A percentile compares a stretch with the other conserved stretches of the same genome.
These are phyloP conservation scores for Colletotrichum sp. DNA, from an alignment of 2,329 filamentous ascomycete genomes.

Conservation along the genomic window DNA sequence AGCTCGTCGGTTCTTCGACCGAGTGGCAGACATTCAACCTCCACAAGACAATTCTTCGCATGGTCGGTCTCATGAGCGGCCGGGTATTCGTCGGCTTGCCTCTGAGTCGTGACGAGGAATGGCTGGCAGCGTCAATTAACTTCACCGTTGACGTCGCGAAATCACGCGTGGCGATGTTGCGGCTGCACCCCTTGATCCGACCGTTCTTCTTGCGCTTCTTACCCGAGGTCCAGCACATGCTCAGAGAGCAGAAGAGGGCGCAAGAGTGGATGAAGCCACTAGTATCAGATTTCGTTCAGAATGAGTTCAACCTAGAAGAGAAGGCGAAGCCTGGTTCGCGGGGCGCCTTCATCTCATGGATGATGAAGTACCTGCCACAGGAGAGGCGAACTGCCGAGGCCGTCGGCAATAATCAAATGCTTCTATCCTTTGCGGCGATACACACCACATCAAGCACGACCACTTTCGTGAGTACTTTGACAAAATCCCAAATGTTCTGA, in stretches of 20 bases:
- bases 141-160: conserved; percentile 27
- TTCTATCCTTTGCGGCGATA: conserved; percentile 36
- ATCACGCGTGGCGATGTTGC: not conserved
- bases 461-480: conserved; percentile 26
- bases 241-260: not conserved
- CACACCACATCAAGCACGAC: conserved; percentile 41
- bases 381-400: not conserved
- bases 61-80: conserved; percentile 31
- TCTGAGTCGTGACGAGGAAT: conserved; percentile 30
- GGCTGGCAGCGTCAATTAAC: conserved; percentile 29
- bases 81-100: conserved; percentile 34
- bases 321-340: conserved; percentile 33
- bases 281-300: not conserved
- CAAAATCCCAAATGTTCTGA: not conserved
- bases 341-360: conserved; percentile 42
- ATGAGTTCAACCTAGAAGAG: not conserved
- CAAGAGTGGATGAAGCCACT: conserved; percentile 10
- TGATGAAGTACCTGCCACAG: conserved; percentile 35
- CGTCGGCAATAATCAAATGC: conserved; percentile 4
- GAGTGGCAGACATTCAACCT: conserved; percentile 27
- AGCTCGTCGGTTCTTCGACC: not conserved
- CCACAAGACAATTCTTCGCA: conserved; percentile 25
- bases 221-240: not conserved
- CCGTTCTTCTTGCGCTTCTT: conserved; percentile 1
- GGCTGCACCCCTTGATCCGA: not conserved